Evolutionary conservation across 2,329 filamentous ascomycete species (phyloP).

Genomic region (Didymella exigua): DNA sequence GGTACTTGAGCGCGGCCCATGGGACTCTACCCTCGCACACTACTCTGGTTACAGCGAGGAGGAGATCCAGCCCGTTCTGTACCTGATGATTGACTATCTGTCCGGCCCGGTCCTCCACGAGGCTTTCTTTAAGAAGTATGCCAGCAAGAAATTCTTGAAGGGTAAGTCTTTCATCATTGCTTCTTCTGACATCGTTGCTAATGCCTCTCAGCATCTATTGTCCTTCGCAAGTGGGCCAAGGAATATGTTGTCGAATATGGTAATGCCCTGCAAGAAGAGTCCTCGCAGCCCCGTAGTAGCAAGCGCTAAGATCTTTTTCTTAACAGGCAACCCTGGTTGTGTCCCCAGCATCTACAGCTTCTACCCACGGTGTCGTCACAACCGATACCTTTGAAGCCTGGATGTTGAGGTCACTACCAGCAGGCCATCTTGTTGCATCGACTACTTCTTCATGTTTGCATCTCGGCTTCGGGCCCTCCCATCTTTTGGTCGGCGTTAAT

Average conservation of each 20-base stretch:
- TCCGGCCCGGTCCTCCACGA: constrained; percentile 89
- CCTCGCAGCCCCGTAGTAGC: constrained; percentile 32
- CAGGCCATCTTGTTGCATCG: constrained; percentile 15
- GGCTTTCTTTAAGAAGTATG: constrained; percentile 99
- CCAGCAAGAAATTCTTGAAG: constrained; percentile 98
- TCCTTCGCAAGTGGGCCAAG: constrained; percentile 93
- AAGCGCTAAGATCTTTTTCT: constrained; percentile 28
- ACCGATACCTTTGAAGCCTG: neutral
- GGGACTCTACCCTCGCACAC: constrained; percentile 86
- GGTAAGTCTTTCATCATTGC: constrained; percentile 62
- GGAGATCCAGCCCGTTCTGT: constrained; percentile 89
- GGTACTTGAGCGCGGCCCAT: constrained; percentile 87
- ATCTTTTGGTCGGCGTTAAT: constrained; percentile 44
- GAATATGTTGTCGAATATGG: constrained; percentile 57
- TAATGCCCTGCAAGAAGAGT: constrained; percentile 38
- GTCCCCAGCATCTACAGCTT: constrained; percentile 17
- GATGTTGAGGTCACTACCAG: constrained; percentile 8
- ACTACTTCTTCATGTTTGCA: constrained; percentile 42
- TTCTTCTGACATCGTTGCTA: constrained; percentile 9
- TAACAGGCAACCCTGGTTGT: constrained; percentile 25
- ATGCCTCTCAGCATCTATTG: constrained; percentile 73
- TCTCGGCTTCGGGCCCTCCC: constrained; percentile 36
- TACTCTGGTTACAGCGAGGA: constrained; percentile 94
- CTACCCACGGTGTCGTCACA: constrained; percentile 2
- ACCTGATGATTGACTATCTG: constrained; percentile 96